Evolutionary conservation across 768 basidiomycete species (phyloP).

Genomic region (Hirschioporus abietinus): DNA sequence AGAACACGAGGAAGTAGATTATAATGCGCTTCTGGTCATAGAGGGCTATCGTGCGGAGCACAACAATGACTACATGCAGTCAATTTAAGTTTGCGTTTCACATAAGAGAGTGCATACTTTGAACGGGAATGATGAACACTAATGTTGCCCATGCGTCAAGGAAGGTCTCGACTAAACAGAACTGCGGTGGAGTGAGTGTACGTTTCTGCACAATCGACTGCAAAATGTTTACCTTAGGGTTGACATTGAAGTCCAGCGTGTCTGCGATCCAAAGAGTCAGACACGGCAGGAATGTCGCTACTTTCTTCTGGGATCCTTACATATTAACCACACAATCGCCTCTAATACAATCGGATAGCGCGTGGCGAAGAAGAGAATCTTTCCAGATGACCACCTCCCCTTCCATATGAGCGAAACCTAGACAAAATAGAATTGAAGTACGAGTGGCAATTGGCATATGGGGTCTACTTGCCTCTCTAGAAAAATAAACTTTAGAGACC

Average conservation of each 20-base stretch:
- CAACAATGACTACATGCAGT: neutral
- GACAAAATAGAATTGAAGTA: neutral
- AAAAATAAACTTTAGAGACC: neutral
- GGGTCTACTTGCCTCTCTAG: neutral
- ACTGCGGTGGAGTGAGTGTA: neutral
- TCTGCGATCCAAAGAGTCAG: neutral
- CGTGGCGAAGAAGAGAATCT: constrained; percentile 1
- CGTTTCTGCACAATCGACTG: neutral
- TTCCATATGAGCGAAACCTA: constrained; percentile 1
- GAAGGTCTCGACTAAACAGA: neutral
- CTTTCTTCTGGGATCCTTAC: neutral
- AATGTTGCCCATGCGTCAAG: neutral
- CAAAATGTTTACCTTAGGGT: neutral
- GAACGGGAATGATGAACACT: constrained; percentile 1
- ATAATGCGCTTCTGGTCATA: neutral
- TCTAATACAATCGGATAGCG: constrained; percentile 2
- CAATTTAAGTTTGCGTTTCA: neutral
- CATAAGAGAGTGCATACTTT: neutral
- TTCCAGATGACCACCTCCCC: neutral
- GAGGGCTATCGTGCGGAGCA: neutral
- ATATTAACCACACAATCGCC: constrained; percentile 1
- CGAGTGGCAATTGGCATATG: neutral
- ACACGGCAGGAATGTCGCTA: neutral
- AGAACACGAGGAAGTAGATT: neutral
- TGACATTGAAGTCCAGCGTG: neutral